Evolutionary conservation across 1,139 yeast species (phyloP).

Genomic region (Spathaspora sp.): DNA sequence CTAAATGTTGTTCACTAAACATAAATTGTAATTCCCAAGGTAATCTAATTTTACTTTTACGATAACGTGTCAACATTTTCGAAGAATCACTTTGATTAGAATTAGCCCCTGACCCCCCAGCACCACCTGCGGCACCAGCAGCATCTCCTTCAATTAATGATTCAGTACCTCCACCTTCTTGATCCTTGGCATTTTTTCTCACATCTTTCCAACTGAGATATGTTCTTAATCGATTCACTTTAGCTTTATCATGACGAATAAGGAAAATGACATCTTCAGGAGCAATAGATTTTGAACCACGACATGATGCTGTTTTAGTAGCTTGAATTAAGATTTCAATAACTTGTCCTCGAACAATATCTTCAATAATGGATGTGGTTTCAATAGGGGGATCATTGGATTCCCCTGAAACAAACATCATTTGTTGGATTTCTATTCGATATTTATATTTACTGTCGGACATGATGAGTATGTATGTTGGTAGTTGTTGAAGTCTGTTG

Average conservation of each 20-base stretch:
- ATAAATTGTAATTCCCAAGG: slow-evolving; percentile 97
- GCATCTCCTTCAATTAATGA: slow-evolving; percentile 42
- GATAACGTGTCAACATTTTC: slow-evolving; percentile 60
- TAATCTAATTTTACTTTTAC: slow-evolving; percentile 75
- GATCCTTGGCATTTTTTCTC: slow-evolving; percentile 94
- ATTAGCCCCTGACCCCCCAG: slow-evolving; percentile 30
- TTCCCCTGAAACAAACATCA: slow-evolving; percentile 99
- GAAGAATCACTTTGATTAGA: slow-evolving; percentile 45
- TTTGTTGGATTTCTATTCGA: slow-evolving; percentile 86
- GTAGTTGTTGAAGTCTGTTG: too few species aligned
- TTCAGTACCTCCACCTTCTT: slow-evolving; percentile 81
- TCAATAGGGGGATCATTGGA: slow-evolving; percentile 91
- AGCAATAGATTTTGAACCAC: slow-evolving; percentile 84
- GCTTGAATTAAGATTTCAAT: slow-evolving; percentile 83
- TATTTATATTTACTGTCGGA: slow-evolving; percentile 62
- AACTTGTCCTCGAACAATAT: slow-evolving; percentile 92
- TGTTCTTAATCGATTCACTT: slow-evolving; percentile 86
- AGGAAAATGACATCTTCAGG: slow-evolving; percentile 93
- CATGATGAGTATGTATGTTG: slow-evolving; percentile 2
- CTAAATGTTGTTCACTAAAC: slow-evolving; percentile 88
- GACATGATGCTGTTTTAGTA: slow-evolving; percentile 68
- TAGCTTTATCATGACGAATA: slow-evolving; percentile 91
- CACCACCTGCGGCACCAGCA: slow-evolving; percentile 29
- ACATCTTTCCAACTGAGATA: slow-evolving; percentile 97
- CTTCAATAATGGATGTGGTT: slow-evolving; percentile 89